phyloP scores from a whole-genome alignment of 345 rosid genomes.

The Populus davidiana region DNA sequence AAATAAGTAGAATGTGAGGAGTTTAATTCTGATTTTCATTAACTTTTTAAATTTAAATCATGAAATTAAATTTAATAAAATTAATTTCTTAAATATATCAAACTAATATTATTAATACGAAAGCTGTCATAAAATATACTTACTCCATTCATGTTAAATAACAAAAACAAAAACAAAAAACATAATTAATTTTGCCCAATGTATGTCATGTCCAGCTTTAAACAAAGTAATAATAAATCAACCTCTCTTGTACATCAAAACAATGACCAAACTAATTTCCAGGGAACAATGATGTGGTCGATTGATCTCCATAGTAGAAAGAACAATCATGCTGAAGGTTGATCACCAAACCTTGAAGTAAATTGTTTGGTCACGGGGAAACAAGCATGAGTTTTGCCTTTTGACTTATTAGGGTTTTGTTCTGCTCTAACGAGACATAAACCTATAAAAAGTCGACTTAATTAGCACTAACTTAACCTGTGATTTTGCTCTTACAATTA shows the following conservation, averaged over 20 bases:
- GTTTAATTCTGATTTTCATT: too few species aligned
- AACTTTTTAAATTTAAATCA: too few species aligned
- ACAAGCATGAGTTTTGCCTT: constrained; percentile 30
- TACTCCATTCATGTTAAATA: too few species aligned
- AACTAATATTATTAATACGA: too few species aligned
- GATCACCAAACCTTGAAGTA: neutral
- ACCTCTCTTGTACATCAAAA: neutral
- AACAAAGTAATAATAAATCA: neutral
- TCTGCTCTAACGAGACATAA: constrained; percentile 31
- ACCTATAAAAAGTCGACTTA: constrained; percentile 17
- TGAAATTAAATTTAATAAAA: too few species aligned
- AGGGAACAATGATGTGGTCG: constrained; percentile 12
- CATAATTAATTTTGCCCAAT: neutral
- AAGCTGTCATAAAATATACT: too few species aligned
- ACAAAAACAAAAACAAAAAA: rapidly evolving
- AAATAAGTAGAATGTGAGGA: too few species aligned
- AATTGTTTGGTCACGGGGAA: constrained; percentile 31
- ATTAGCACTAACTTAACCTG: neutral
- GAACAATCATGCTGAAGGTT: neutral
- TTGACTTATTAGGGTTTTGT: constrained; percentile 28
- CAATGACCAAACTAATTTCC: constrained; percentile 1
- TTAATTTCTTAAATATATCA: too few species aligned
- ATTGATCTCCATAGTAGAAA: neutral
- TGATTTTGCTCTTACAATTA: neutral
- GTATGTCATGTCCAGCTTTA: neutral